Conservation (phyloP, 441 rosid species). For the Breynia disticha region DNA sequence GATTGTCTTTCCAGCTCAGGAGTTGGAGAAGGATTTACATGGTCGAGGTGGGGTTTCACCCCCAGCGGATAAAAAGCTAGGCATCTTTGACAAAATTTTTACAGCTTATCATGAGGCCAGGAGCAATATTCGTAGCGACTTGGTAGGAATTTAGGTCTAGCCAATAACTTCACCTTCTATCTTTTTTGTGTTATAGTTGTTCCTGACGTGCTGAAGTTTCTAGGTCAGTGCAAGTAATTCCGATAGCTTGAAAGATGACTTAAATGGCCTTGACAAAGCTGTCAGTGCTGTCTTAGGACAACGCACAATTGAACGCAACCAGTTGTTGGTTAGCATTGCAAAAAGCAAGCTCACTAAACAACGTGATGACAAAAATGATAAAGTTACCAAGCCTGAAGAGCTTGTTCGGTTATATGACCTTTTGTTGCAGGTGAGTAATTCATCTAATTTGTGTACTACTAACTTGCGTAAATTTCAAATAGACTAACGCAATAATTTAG, state of each 20-base stretch:
- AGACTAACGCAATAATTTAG: too few relatives aligned
- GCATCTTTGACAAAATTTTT: slow-evolving; percentile 73
- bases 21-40: slow-evolving; percentile 87
- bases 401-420: slow-evolving; percentile 95
- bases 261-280: slow-evolving; percentile 96
- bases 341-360: slow-evolving; percentile 77
- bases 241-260: slow-evolving; percentile 83
- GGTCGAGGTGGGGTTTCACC: slow-evolving; percentile 64
- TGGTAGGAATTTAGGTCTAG: slow-evolving; percentile 36
- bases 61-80: slow-evolving; percentile 72
- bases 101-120: slow-evolving; percentile 91
- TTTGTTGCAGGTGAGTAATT: slow-evolving; percentile 57
- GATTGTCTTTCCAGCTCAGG: slow-evolving; percentile 67
- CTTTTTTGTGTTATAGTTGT: background rate
- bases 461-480: background rate
- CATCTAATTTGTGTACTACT: background rate
- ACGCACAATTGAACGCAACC: slow-evolving; percentile 89
- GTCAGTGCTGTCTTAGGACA: slow-evolving; percentile 82
- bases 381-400: slow-evolving; percentile 89
- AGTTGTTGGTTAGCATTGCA: slow-evolving; percentile 73
- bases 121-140: slow-evolving; percentile 81
- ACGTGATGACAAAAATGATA: slow-evolving; percentile 86
- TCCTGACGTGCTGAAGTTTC: slow-evolving; percentile 18
- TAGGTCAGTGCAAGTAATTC: slow-evolving; percentile 92
- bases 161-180: background rate